These are phyloP conservation scores for Cytospora paraplurivora DNA, from an alignment of 2,329 filamentous ascomycete genomes.

Conservation along the genomic window DNA sequence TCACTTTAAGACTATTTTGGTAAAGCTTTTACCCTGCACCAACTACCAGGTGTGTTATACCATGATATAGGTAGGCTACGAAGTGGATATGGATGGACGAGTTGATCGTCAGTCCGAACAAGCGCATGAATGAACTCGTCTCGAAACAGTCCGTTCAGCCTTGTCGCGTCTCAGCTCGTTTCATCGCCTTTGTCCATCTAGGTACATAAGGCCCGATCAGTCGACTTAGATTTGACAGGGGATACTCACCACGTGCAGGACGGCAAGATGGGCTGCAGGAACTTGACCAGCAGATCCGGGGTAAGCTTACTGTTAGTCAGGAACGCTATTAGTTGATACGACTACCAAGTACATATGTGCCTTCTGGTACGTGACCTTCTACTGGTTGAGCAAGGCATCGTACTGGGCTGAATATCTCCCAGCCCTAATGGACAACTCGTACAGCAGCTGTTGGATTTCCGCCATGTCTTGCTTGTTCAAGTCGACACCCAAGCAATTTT, in stretches of 20 bases:
- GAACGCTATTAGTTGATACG: not conserved
- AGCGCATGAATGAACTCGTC: not conserved
- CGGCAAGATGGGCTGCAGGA: no score
- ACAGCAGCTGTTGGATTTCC: constrained; percentile 52
- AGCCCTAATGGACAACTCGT: constrained; percentile 50
- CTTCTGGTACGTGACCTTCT: not conserved
- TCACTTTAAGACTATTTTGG: no score
- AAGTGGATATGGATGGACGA: not conserved
- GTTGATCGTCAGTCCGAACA: not conserved
- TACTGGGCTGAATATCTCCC: constrained; percentile 45
- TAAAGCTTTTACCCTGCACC: not conserved
- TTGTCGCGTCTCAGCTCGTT: no score
- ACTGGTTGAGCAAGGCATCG: constrained; percentile 17
- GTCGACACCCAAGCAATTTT: constrained; percentile 57
- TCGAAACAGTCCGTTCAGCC: not conserved
- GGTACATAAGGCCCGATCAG: no score
- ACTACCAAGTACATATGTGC: not conserved
- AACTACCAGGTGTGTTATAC: not conserved
- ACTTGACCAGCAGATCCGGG: no score
- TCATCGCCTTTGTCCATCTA: no score
- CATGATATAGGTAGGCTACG: not conserved
- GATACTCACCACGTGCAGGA: no score
- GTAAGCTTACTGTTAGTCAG: no score
- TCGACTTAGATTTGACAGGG: no score
- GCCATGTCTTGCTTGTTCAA: constrained; percentile 53